A percentile compares a stretch with the other conserved stretches of the same genome.
Evolutionary conservation across 768 basidiomycete genomes (phyloP).

Genomic region (Rhodocollybia butyracea): DNA sequence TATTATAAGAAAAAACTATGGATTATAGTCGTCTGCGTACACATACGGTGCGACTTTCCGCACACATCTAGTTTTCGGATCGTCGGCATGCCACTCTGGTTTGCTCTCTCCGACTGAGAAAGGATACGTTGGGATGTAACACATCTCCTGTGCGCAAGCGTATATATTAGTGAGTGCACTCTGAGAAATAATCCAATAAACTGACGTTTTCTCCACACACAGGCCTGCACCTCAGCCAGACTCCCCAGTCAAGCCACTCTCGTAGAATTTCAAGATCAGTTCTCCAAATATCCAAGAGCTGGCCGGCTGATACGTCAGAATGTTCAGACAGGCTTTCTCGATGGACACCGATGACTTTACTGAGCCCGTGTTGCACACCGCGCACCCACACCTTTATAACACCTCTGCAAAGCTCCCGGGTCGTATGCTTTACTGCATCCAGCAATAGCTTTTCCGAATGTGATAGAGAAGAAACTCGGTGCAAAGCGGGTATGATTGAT

Average conservation of each 20-base stretch:
- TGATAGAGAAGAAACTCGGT: no score
- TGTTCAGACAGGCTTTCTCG: neutral
- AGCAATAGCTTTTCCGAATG: neutral
- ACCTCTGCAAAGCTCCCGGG: neutral
- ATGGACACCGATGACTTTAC: neutral
- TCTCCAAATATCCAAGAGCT: neutral
- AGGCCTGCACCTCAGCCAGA: neutral
- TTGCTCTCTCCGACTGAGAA: neutral
- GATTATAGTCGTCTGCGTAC: neutral
- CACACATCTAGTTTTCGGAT: neutral
- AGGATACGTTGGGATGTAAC: neutral
- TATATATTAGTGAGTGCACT: no score
- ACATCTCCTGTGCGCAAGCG: neutral
- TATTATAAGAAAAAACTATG: no score
- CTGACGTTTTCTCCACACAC: neutral
- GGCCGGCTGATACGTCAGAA: no score
- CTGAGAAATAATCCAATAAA: neutral
- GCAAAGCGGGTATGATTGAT: no score
- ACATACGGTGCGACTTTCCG: neutral
- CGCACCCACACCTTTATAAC: neutral
- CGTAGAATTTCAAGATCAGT: neutral
- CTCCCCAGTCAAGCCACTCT: neutral
- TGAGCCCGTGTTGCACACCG: neutral
- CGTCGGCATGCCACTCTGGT: neutral
- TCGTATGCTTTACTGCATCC: neutral